Evolutionary conservation across 257 asterid genomes (phyloP), one percentile per base, ranked within the genome.

Genomic region (Ilex aquifolium): DNA sequence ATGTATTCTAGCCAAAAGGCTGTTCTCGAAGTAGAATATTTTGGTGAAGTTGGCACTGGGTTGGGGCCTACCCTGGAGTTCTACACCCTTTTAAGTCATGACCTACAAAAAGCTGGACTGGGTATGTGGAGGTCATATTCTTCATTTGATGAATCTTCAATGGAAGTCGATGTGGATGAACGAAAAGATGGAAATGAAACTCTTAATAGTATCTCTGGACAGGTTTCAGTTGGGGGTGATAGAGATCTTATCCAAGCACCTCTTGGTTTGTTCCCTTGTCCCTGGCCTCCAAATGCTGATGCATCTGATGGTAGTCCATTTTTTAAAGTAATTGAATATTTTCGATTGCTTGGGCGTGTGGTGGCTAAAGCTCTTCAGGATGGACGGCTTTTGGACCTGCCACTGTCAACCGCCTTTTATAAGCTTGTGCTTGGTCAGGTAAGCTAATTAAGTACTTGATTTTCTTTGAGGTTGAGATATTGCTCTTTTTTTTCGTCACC

Each of bases 321-420:
- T 58, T 76, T 84, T 53, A 94, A 88, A 60, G 89, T 69, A 21
- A 70, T 80, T 0, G 97, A 94, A 61, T 78, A 90, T 75, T 87
- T 85, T 65, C 84, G 86, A 50, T 81, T 90, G 69, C 95, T 90
- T 63, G 99, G 99, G 53, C 85, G 91, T 74, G 93, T 88, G 72
- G 84, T 88, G 95, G 97, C 97, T 29, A 94, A 90, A 80, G 95
- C 97, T 69, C 97, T 94, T 69, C 99, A 94, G 67, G 99, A 94
- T 69, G 97, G 96, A 66, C 85, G 99, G 76, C 96, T 94, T 57
- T 81, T 94, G 80, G 99, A 94, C 81, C 64, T 94, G 70, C 95
- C 99, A 16, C 74, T 94, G 56, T 90, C 99, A 51, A 67, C 71
- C 69, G 89, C 97, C 36, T 94, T 94, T 63, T 83, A 88, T 77